Evolutionary conservation across 306 rosid genomes (phyloP), one percentile per base, ranked within the genome.

Genomic region (Citrullus colocynthis): DNA sequence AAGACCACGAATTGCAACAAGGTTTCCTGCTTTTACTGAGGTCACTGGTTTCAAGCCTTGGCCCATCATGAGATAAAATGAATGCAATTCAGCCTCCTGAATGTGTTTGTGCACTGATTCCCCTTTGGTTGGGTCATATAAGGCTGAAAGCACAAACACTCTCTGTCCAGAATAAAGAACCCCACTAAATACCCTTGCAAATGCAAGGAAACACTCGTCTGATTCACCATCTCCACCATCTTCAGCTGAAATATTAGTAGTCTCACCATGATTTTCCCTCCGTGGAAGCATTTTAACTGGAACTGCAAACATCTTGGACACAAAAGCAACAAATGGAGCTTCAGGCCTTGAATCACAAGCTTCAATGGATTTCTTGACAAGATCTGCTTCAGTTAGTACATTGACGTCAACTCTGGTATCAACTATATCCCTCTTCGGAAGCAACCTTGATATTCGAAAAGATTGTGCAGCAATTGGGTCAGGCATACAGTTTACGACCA

Each of bases 1-100:
- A 56, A 93, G 98, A n/a, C 98, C 98, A 64, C 89, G 85, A 51
- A 93, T 91, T n/a, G 97, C 98, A 78, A 93, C 91, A 83, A 93
- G 81, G 83, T 90, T 89, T 73, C 97, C 97, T 2, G 97, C 97
- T 48, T 79, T 88, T 5, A 88, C 96, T 36, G 87, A 88, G 74
- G 83, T 75, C 65, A 93, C 97, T 11, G 78, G 91, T 82, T 87
- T 85, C 82, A 93, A 89, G 56, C 93, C 96, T 80, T 93, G 98
- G 9, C 98, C 98, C 98, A 91, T 93, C 98, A 93, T 93, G 72
- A 91, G 66, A 81, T 93, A 93, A 78, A 93, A 14, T 13, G 97
- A 87, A 65, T 85, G 87, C 83, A 91, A 71, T 82, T 85, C 90
- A 39, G 90, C 97, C 86, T 80, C 96, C 86, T 93, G 98, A 36